phyloP scores from a whole-genome alignment of 2,329 filamentous ascomycete species.

The Fusarium coicis region DNA sequence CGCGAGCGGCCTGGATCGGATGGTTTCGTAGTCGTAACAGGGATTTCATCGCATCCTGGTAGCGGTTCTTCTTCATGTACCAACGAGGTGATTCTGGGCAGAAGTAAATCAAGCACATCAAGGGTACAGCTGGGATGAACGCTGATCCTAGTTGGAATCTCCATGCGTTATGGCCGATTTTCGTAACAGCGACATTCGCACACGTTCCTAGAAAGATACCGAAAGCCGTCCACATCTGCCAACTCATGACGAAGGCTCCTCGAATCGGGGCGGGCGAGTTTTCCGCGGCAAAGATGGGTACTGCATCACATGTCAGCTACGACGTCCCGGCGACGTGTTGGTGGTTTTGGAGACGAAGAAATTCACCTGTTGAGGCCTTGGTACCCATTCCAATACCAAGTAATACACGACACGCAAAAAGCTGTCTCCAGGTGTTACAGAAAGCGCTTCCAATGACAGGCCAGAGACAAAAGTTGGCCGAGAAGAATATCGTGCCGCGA shows the following conservation, averaged over 20 bases:
- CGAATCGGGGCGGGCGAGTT: slow-evolving; percentile 75
- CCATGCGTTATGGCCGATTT: slow-evolving; percentile 60
- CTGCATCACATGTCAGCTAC: slow-evolving; percentile 54
- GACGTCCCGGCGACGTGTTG: not conserved
- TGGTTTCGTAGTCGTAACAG: slow-evolving; percentile 63
- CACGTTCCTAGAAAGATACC: slow-evolving; percentile 71
- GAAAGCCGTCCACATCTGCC: slow-evolving; percentile 76
- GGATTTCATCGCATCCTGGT: slow-evolving; percentile 68
- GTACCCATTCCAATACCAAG: slow-evolving; percentile 83
- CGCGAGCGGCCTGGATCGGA: slow-evolving; percentile 67
- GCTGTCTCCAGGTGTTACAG: slow-evolving; percentile 76
- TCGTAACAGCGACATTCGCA: slow-evolving; percentile 63
- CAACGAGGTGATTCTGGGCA: slow-evolving; percentile 75
- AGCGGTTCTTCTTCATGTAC: slow-evolving; percentile 74
- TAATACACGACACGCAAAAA: slow-evolving; percentile 76
- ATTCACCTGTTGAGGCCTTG: slow-evolving; percentile 70
- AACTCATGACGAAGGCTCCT: slow-evolving; percentile 84
- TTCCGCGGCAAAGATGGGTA: slow-evolving; percentile 82
- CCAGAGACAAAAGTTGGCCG: slow-evolving; percentile 77
- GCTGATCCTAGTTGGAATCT: slow-evolving; percentile 72
- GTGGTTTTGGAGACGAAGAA: not conserved
- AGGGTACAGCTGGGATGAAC: slow-evolving; percentile 68
- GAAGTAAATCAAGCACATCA: slow-evolving; percentile 68
- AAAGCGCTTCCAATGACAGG: slow-evolving; percentile 78
- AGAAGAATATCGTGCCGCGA: slow-evolving; percentile 72